Conservation (phyloP, 2,329 filamentous ascomycete species). For the Eutypa lata region DNA sequence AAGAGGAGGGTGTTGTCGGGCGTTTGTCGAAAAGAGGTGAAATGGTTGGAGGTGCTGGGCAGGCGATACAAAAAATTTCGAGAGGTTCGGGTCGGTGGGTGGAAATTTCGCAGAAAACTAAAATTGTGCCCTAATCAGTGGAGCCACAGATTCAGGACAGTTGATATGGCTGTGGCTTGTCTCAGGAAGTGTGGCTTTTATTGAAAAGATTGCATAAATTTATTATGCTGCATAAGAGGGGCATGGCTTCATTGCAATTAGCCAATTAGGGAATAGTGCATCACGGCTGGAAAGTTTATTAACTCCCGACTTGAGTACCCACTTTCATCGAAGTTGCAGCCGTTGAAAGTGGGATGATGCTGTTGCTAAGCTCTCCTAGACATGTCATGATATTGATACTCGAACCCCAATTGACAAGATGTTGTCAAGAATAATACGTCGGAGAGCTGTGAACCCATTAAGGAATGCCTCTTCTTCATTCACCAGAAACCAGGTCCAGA, state of each 20-base stretch:
- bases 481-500: conserved; percentile 15
- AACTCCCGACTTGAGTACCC: too few species aligned
- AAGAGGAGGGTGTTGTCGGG: conserved; percentile 9
- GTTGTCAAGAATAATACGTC: conserved; percentile 32
- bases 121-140: background rate
- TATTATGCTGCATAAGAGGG: too few species aligned
- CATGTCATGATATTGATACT: conserved; percentile 1
- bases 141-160: background rate
- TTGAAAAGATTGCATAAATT: too few species aligned
- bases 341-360: background rate
- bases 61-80: background rate
- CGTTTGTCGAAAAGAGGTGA: conserved; percentile 10
- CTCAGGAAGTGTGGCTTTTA: too few species aligned
- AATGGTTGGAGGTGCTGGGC: background rate
- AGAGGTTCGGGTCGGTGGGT: background rate
- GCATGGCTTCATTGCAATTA: too few species aligned
- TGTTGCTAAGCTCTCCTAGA: background rate
- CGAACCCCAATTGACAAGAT: conserved; percentile 17
- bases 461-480: conserved; percentile 14
- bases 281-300: too few species aligned
- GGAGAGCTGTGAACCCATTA: conserved; percentile 23
- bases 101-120: background rate
- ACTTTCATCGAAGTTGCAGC: too few species aligned
- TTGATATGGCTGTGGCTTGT: too few species aligned
- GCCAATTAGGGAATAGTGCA: too few species aligned